Evolutionary conservation across 345 rosid species (phyloP).

Genomic region (Eucalyptus marginata): DNA sequence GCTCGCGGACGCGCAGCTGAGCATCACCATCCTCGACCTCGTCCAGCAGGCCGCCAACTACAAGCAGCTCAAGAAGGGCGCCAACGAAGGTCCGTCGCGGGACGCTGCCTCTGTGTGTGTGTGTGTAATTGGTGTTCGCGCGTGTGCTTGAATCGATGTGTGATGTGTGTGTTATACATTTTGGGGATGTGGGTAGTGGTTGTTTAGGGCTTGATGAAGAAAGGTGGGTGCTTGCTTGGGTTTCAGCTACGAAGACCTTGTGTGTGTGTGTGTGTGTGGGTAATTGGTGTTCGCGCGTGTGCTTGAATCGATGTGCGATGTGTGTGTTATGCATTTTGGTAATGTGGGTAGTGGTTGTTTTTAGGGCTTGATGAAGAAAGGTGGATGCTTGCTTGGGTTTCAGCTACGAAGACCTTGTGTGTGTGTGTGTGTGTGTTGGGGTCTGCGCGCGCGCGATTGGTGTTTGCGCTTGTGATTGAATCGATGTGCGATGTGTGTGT

Average conservation of each 20-base stretch:
- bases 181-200: background rate
- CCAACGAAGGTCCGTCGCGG: conserved; percentile 59
- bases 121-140: background rate
- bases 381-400: background rate
- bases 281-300: background rate
- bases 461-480: background rate
- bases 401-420: conserved; percentile 83
- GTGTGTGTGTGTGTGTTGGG: background rate
- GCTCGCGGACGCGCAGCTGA: conserved; percentile 65
- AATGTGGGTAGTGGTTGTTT: background rate
- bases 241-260: conserved; percentile 81
- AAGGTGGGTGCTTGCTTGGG: background rate
- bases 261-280: background rate
- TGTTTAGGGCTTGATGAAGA: background rate
- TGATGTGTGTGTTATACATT: background rate
- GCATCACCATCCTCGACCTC: conserved; percentile 76
- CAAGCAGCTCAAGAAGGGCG: conserved; percentile 99
- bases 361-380: background rate
- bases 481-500: background rate
- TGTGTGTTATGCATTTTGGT: background rate
- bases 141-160: background rate
- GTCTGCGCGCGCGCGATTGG: accelerated
- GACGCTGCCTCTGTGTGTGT: background rate
- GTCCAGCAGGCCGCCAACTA: conserved; percentile 92
- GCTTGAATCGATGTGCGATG: background rate